Percentiles rank a stretch among this genome's conserved stretches.
Evolutionary conservation across 2,329 filamentous ascomycete species (phyloP).

Genomic region (Westerdykella sp.): DNA sequence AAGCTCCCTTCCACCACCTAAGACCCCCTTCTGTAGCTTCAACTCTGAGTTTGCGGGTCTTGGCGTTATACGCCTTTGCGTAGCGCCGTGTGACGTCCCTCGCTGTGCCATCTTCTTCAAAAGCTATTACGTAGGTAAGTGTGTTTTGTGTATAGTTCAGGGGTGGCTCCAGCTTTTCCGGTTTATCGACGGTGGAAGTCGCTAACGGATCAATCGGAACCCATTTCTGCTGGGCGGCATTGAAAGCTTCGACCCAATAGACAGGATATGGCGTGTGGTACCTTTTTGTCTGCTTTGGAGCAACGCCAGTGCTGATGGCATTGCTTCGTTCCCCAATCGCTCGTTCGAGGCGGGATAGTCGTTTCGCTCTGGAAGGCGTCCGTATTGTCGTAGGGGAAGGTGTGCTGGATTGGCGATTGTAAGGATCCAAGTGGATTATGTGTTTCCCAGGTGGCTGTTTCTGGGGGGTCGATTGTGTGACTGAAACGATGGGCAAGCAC

Average conservation of each 20-base stretch:
- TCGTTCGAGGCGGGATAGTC: slow-evolving; percentile 28
- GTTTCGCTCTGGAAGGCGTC: slow-evolving; percentile 22
- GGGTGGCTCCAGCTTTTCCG: slow-evolving; percentile 74
- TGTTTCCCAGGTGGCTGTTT: slow-evolving; percentile 17
- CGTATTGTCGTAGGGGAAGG: slow-evolving; percentile 7
- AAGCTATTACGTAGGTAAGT: slow-evolving; percentile 78
- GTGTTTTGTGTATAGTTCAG: slow-evolving; percentile 68
- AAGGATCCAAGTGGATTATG: slow-evolving; percentile 27
- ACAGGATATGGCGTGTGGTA: slow-evolving; percentile 72
- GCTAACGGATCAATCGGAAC: slow-evolving; percentile 79
- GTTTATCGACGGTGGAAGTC: slow-evolving; percentile 70
- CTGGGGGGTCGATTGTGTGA: slow-evolving; percentile 26
- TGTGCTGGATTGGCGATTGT: slow-evolving; percentile 19
- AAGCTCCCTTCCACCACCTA: slow-evolving; percentile 50
- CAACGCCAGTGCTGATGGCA: slow-evolving; percentile 16
- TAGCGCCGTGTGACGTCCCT: slow-evolving; percentile 86
- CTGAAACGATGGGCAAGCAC: slow-evolving; percentile 60
- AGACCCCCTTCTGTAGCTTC: slow-evolving; percentile 57
- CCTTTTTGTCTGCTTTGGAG: slow-evolving; percentile 42
- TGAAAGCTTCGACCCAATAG: slow-evolving; percentile 92
- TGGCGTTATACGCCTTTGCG: slow-evolving; percentile 80
- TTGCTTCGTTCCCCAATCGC: slow-evolving; percentile 26
- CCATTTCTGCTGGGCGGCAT: slow-evolving; percentile 84
- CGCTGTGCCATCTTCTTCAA: slow-evolving; percentile 70
- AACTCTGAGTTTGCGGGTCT: slow-evolving; percentile 75